Conservation (phyloP, 129 eudicot genomes). For the Glebionis coronaria region DNA sequence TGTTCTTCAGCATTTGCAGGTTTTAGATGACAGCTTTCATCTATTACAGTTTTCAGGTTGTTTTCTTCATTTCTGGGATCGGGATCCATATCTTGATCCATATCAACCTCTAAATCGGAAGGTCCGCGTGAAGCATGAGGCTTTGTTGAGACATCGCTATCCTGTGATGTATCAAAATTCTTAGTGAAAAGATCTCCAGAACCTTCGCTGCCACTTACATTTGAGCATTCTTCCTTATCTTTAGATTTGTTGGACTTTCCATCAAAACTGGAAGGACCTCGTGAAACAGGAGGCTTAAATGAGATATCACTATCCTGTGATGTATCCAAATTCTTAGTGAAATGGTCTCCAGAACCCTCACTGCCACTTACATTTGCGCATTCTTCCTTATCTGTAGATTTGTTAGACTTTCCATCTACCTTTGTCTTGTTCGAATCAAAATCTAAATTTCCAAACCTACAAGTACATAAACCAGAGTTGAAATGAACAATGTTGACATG, state of each 20-base stretch:
- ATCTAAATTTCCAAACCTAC: slow-evolving; percentile 54
- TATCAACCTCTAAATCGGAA: slow-evolving; percentile 35
- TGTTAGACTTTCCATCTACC: slow-evolving; percentile 31
- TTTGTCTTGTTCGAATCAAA: slow-evolving; percentile 46
- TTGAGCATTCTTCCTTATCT: slow-evolving; percentile 31
- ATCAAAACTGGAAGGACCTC: slow-evolving; percentile 32
- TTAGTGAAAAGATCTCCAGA: slow-evolving; percentile 31
- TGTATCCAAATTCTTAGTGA: neutral
- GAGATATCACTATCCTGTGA: no score
- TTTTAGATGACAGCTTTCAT: slow-evolving; percentile 27
- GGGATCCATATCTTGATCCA: slow-evolving; percentile 19
- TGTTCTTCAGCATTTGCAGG: slow-evolving; percentile 31
- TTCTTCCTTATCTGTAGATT: slow-evolving; percentile 34
- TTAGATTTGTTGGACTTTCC: slow-evolving; percentile 30
- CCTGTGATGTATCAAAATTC: slow-evolving; percentile 28
- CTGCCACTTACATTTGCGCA: slow-evolving; percentile 29
- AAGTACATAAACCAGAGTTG: slow-evolving; percentile 12
- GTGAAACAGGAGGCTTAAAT: no score
- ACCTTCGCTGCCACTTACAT: slow-evolving; percentile 35
- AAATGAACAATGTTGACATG: neutral
- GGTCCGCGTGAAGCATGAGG: slow-evolving; percentile 28
- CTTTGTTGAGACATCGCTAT: slow-evolving; percentile 29
- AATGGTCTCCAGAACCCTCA: slow-evolving; percentile 36
- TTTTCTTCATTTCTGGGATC: slow-evolving; percentile 29
- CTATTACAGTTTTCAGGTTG: slow-evolving; percentile 27